Evolutionary conservation across 306 rosid species (phyloP), one percentile per base, ranked within the genome.

Genomic region (Prunus armeniaca): DNA sequence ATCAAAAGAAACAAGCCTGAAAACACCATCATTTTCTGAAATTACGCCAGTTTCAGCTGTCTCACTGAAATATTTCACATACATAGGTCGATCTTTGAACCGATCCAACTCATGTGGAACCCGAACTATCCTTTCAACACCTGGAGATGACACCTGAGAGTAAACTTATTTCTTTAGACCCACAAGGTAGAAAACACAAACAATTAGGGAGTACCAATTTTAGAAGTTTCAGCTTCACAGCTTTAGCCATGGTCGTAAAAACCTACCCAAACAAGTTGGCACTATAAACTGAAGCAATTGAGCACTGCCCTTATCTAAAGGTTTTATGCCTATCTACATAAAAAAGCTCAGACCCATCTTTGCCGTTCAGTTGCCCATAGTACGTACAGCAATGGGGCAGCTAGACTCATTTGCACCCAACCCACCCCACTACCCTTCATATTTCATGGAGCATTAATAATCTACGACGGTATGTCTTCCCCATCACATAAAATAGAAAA

Each of bases 81-180:
- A 90, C 93, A 94, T 85, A 19, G 88, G 62, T 38, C 98, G 88
- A 3, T 90, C 96, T 87, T 89, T 91, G 93, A 91, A 92, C 71
- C 93, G 88, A 73, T 89, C 98, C 66, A 94, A 86, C 32, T 92
- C 98, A 17, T 79, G 75, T 15, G 98, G 97, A 79, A 92, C 83
- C 78, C 89, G 88, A 73, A 92, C 93, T 71, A 84, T 76, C 81
- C 98, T 87, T 83, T 92, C 97, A 32, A 94, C 97, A 12, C 97
- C 98, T n/a, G 98, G 98, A 61, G 98, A 92, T 46, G 98, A 94
- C 73, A 94, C 98, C 97, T 94, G 86, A 57, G 28, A 73, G 74
- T 63, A 45, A 67, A 79, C 50, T 58, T 41, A 73, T 73, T 7
- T 60, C 50, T 65, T 78, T 19, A 79, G 78, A 76, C 46, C 66